Evolutionary conservation across 495 filamentous ascomycete species (phyloP).

Genomic region (Rusavskia elegans): DNA sequence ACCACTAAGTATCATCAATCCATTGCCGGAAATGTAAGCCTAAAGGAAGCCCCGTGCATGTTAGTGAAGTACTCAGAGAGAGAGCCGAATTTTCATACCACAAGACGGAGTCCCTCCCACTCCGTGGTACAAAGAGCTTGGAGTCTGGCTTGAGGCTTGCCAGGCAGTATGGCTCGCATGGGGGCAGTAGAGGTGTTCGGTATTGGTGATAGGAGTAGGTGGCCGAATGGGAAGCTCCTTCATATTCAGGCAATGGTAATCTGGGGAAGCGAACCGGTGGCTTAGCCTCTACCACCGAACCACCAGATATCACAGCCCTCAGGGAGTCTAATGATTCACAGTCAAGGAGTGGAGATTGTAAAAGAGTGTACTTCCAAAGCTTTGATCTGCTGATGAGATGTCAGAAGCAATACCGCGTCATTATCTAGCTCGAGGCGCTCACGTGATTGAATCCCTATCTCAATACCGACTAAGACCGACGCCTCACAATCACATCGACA

Average conservation of each 20-base stretch:
- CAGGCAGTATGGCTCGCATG: conserved; percentile 75
- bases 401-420: not conserved
- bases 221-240: not conserved
- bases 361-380: not conserved
- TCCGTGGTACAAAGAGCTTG: conserved; percentile 75
- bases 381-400: not conserved
- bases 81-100: conserved; percentile 35
- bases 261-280: not conserved
- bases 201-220: not conserved
- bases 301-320: not conserved
- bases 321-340: not conserved
- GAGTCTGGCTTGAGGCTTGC: conserved; percentile 74
- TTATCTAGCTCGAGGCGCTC: not conserved
- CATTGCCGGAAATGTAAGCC: conserved; percentile 81
- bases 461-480: no score
- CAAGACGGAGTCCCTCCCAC: conserved; percentile 67
- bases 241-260: not conserved
- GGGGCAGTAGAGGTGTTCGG: conserved; percentile 14
- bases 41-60: conserved; percentile 19
- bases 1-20: conserved; percentile 64
- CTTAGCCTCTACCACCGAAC: not conserved
- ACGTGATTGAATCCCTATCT: no score
- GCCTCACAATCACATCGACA: not conserved
- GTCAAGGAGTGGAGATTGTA: not conserved
- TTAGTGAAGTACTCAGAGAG: not conserved